Evolutionary conservation across 805 yeast species (phyloP).

Genomic region (Metschnikowia continentalis): DNA sequence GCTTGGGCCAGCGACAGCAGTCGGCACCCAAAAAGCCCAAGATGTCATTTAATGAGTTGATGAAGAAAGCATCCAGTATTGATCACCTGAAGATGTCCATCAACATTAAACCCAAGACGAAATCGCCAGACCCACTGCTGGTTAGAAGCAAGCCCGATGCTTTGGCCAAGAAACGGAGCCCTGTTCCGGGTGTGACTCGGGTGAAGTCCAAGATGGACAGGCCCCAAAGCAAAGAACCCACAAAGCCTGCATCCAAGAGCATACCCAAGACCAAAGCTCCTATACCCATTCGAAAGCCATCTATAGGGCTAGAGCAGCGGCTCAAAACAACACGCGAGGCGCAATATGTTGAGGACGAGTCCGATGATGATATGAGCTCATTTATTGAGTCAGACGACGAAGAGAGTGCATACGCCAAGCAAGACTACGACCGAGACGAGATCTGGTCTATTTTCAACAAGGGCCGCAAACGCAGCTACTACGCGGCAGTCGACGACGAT

Average conservation of each 20-base stretch:
- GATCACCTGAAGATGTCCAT: slow-evolving; percentile 44
- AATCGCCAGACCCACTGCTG: slow-evolving; percentile 16
- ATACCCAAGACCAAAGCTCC: slow-evolving; percentile 20
- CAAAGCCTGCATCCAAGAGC: not conserved
- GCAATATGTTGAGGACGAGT: slow-evolving; percentile 38
- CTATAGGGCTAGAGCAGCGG: slow-evolving; percentile 48
- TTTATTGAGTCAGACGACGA: slow-evolving; percentile 48
- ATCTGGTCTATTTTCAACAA: slow-evolving; percentile 83
- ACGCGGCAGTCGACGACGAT: slow-evolving; percentile 43
- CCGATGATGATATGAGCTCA: slow-evolving; percentile 47
- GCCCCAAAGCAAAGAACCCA: not conserved
- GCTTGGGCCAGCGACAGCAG: not conserved
- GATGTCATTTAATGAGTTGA: slow-evolving; percentile 60
- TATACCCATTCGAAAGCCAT: slow-evolving; percentile 52
- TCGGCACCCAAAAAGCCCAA: slow-evolving; percentile 23
- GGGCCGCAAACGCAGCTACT: slow-evolving; percentile 50
- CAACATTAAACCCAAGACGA: slow-evolving; percentile 35
- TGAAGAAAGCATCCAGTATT: slow-evolving; percentile 63
- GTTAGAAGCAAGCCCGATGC: not conserved
- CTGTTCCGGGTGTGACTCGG: not conserved
- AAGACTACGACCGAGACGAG: slow-evolving; percentile 74
- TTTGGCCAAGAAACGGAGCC: not conserved
- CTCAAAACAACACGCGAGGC: slow-evolving; percentile 15
- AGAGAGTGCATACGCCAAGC: slow-evolving; percentile 20
- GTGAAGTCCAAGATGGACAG: not conserved